Conservation (phyloP, 768 basidiomycete species). For the Tremella yokohamensis region DNA sequence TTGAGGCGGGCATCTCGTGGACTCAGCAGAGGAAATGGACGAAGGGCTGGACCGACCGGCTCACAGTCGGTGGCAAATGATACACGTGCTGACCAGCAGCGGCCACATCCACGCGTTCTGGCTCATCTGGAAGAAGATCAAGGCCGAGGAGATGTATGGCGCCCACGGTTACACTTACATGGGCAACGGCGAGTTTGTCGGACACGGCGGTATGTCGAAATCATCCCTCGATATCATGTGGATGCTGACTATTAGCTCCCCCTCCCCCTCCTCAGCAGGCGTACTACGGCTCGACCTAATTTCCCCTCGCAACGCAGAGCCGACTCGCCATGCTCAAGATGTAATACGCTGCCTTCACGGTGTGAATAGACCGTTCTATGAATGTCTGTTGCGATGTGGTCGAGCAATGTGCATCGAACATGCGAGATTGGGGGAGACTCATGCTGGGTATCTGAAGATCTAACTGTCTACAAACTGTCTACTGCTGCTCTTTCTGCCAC, state of each 20-base stretch:
- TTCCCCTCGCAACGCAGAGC: too few relatives aligned
- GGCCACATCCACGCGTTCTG: conserved; percentile 48
- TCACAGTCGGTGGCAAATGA: neutral
- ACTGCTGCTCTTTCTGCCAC: conserved; percentile 29
- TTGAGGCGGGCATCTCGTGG: too few relatives aligned
- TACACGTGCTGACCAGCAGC: conserved; percentile 4
- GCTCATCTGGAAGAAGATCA: conserved; percentile 44
- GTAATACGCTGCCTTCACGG: too few relatives aligned
- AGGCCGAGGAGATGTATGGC: conserved; percentile 46
- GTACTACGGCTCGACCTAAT: conserved; percentile 30
- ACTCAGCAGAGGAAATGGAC: too few relatives aligned
- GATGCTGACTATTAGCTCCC: conserved; percentile 3
- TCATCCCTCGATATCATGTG: neutral
- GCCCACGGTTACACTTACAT: conserved; percentile 37
- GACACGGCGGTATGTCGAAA: neutral
- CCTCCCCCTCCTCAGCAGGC: conserved; percentile 17
- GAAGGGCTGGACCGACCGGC: too few relatives aligned
- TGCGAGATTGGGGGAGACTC: neutral
- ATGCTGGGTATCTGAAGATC: neutral
- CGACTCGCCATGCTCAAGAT: too few relatives aligned
- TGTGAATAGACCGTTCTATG: neutral
- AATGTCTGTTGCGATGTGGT: neutral
- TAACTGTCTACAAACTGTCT: neutral
- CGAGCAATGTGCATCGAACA: neutral
- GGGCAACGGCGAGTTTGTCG: conserved; percentile 45